Conservation (phyloP, 108 stramenopile genomes). For the Nannochloropsis granulata region DNA sequence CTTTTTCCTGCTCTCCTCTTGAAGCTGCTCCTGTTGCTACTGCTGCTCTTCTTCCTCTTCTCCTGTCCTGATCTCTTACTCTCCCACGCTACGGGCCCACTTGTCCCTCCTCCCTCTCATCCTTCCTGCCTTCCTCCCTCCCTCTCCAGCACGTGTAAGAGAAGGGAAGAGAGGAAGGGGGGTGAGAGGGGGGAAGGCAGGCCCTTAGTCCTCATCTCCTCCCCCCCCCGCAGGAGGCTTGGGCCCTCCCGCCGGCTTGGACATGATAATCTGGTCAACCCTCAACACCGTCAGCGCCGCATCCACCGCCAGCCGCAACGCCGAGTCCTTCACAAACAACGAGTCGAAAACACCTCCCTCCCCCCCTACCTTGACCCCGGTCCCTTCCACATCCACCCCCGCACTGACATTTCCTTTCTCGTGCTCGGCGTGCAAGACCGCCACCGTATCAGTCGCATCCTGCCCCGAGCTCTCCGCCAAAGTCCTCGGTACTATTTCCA, state of each 20-base stretch:
- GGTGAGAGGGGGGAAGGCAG: not conserved
- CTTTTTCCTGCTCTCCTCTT: too few relatives aligned
- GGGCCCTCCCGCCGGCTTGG: constrained; percentile 83
- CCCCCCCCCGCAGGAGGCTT: constrained; percentile 32
- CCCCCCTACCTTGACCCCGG: constrained; percentile 29
- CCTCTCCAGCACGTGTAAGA: too few relatives aligned
- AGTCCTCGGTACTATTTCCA: constrained; percentile 84
- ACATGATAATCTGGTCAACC: constrained; percentile 96
- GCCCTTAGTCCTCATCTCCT: constrained; percentile 3
- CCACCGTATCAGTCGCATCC: constrained; percentile 59
- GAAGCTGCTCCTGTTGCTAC: too few relatives aligned
- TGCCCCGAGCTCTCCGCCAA: constrained; percentile 90
- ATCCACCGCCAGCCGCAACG: constrained; percentile 83
- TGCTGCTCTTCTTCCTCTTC: too few relatives aligned
- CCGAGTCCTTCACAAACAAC: constrained; percentile 59
- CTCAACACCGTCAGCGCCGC: constrained; percentile 80
- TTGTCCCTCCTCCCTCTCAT: too few relatives aligned
- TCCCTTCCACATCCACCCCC: constrained; percentile 69
- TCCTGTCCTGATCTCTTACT: too few relatives aligned
- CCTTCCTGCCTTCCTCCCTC: too few relatives aligned
- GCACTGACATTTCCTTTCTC: constrained; percentile 51
- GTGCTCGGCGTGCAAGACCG: constrained; percentile 67
- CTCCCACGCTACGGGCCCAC: too few relatives aligned
- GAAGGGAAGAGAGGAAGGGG: not conserved
- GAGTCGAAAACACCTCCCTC: constrained; percentile 61